phyloP scores from a whole-genome alignment of 305 asterid genomes.

The Fraxinus dipetala region DNA sequence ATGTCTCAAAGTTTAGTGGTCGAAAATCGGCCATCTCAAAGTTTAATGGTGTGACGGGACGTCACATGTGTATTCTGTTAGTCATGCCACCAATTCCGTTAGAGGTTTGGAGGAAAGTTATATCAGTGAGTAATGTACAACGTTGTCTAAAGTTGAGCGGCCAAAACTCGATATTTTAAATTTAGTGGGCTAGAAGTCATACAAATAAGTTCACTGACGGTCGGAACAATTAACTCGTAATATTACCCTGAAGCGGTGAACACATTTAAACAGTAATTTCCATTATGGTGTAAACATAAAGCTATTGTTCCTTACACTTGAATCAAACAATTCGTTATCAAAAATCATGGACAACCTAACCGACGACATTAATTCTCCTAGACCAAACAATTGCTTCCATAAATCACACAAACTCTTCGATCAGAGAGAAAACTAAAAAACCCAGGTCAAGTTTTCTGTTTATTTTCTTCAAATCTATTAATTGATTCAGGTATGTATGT shows the following conservation, averaged over 20 bases:
- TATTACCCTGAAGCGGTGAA: neutral
- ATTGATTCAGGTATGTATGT: constrained; percentile 11
- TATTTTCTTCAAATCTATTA: neutral
- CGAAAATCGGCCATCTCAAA: too few relatives aligned
- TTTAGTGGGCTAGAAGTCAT: too few relatives aligned
- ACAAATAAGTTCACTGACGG: too few relatives aligned
- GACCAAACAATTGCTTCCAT: constrained; percentile 23
- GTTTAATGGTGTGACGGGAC: too few relatives aligned
- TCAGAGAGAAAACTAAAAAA: neutral
- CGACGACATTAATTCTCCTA: constrained; percentile 34
- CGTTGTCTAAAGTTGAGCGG: too few relatives aligned
- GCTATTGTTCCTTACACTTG: constrained; percentile 20
- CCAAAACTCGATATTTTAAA: too few relatives aligned
- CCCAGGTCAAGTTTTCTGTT: constrained; percentile 23
- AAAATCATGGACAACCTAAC: constrained; percentile 35
- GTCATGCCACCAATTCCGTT: too few relatives aligned
- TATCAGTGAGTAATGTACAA: too few relatives aligned
- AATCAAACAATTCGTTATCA: constrained; percentile 18
- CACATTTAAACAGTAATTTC: neutral
- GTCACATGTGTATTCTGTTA: too few relatives aligned
- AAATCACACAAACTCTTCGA: neutral
- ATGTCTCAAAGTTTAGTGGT: too few relatives aligned
- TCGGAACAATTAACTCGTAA: too few relatives aligned
- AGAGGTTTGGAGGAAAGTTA: too few relatives aligned
- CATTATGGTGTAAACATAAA: neutral